phyloP scores from a whole-genome alignment of 352 stramenopile species.

The Halophytophthora batemanensis region DNA sequence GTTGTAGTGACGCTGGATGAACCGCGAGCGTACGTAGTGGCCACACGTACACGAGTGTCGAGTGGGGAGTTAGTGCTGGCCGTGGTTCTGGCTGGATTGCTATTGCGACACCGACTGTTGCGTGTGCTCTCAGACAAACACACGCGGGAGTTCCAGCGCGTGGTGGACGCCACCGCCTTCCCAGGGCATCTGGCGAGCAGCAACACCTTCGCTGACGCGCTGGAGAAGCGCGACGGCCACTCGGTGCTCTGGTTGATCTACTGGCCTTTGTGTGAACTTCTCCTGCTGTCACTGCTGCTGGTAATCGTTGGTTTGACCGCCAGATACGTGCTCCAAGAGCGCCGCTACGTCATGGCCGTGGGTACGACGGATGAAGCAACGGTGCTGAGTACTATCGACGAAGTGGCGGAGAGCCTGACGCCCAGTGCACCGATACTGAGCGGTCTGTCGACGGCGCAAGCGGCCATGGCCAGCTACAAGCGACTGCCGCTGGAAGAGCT shows the following conservation, averaged over 20 bases:
- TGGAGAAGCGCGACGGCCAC: constrained; percentile 20
- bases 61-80: constrained; percentile 32
- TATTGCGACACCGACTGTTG: constrained; percentile 20
- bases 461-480: constrained; percentile 29
- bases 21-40: constrained; percentile 30
- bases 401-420: background rate
- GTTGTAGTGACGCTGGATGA: constrained; percentile 29
- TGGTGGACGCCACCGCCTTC: constrained; percentile 27
- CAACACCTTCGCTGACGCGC: constrained; percentile 34
- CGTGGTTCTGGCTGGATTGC: constrained; percentile 10
- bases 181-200: constrained; percentile 21
- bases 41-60: constrained; percentile 29
- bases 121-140: constrained; percentile 27
- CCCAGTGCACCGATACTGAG: constrained; percentile 6
- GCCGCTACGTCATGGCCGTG: constrained; percentile 2
- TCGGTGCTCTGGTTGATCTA: constrained; percentile 38
- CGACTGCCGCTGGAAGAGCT: constrained; percentile 47
- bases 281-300: constrained; percentile 21
- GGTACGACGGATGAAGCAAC: constrained; percentile 1
- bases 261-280: constrained; percentile 19
- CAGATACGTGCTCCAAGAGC: constrained; percentile 18
- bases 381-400: background rate
- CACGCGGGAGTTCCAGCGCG: constrained; percentile 27
- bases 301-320: constrained; percentile 8
- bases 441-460: constrained; percentile 14